Percentiles rank a stretch among this genome's conserved stretches.
Evolutionary conservation across 306 rosid species (phyloP).

Genomic region (Argentina anserina): DNA sequence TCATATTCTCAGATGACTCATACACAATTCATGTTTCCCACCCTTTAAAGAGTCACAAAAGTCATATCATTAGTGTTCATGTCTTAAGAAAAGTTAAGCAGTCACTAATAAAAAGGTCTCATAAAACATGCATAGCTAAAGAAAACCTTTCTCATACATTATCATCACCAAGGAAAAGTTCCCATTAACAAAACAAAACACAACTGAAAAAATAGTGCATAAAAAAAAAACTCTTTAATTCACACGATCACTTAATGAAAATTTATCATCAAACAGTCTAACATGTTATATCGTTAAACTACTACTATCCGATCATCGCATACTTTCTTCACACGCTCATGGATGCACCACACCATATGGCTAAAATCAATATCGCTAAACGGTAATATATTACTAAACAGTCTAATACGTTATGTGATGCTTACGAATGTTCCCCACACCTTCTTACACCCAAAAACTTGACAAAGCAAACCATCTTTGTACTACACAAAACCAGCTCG

Average conservation of each 20-base stretch:
- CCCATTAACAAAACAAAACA: not conserved
- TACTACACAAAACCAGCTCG: conserved; percentile 1
- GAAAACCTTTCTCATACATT: not conserved
- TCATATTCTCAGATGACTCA: not conserved
- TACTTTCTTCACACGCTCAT: no score
- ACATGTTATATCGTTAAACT: not conserved
- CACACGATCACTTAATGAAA: not conserved
- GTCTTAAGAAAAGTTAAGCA: not conserved
- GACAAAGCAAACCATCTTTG: not conserved
- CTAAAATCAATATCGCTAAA: no score
- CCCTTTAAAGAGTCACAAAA: not conserved
- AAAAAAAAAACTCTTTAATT: no score
- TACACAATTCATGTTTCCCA: not conserved
- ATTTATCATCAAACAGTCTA: not conserved
- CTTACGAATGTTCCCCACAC: no score
- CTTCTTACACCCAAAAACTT: not conserved
- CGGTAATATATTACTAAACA: not conserved
- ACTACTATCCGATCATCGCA: no score
- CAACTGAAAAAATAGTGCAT: no score
- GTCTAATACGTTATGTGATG: not conserved
- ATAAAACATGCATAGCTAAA: not conserved
- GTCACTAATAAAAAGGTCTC: not conserved
- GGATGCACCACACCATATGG: no score
- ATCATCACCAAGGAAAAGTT: not conserved
- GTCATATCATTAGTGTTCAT: not conserved